Base-by-base conservation (phyloP, 1,284 basidiomycete genomes). In the Ustilago sp. region DNA sequence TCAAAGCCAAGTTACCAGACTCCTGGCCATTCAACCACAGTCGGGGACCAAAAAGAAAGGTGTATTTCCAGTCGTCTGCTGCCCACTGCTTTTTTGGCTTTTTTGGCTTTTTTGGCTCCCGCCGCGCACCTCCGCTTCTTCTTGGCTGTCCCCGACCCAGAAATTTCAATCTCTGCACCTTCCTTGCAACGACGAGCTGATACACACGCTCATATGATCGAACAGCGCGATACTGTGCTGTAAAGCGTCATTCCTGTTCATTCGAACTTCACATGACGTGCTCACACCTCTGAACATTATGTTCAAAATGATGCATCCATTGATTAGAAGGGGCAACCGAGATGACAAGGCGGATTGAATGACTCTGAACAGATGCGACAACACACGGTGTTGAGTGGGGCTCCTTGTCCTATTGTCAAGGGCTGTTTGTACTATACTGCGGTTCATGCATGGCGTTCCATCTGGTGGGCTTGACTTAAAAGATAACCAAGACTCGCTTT, bases 71-170 rank as follows among this genome's bases (percentile, higher is more conserved):
- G 9, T 50, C 23, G 19, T 50, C 31, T 50, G 5, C n/a, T 17
- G 7, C 39, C 13, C 13, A 15, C 5, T 15, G 13, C 17, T 41
- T 41, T 13, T 17, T 41, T 13, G 32, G 9, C 3, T 32, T 34
- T 52, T 8, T 19, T 19, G 19, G 19, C 19, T 19, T 7, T 3
- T 34, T 45, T 31, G 38, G 9, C 23, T 45, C 55, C 55, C 39
- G 55, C 55, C 55, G 54, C 54, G 54, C 23, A 56, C 54, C 54
- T 56, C 54, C 54, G 55, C 55, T 57, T 39, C 23, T 28, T 48
- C 34, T 36, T 53, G 34, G 51, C 51, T 38, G 4, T 13, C 4
- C 4, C 2, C 11, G 12, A 50, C 31, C 48, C 48, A 50, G 48
- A 32, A 50, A 50, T n/a, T 32, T 13, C 13, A 28, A 32, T 31